A percentile compares a stretch with the other conserved stretches of the same genome.
Conservation (phyloP, 2,329 filamentous ascomycete genomes). For the Hypoxylon sp. region DNA sequence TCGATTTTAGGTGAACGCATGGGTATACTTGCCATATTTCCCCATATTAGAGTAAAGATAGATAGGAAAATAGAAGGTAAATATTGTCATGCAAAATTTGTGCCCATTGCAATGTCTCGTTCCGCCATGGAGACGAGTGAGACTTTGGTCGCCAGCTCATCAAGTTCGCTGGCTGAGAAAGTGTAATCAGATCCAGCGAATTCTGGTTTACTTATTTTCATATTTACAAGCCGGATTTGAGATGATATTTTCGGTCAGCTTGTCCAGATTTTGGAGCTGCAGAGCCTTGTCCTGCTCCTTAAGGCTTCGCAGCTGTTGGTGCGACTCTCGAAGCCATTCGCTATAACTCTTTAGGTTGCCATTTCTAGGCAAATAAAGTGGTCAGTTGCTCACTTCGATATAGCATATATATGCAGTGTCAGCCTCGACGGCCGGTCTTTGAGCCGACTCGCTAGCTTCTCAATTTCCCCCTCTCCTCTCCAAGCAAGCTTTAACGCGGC, state of each 20-base stretch:
- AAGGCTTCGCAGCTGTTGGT: slow-evolving; percentile 2
- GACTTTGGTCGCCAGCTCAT: slow-evolving; percentile 5
- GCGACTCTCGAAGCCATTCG: slow-evolving; percentile 15
- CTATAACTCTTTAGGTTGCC: slow-evolving; percentile 2
- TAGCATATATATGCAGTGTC: slow-evolving; percentile 19
- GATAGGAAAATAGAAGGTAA: slow-evolving; percentile 5
- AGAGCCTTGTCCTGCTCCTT: slow-evolving; percentile 7
- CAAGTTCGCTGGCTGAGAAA: slow-evolving; percentile 6
- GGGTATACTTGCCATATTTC: slow-evolving; percentile 1
- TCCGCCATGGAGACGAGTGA: slow-evolving; percentile 10
- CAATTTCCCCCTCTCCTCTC: slow-evolving; percentile 24
- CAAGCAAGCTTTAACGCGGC: slow-evolving; percentile 20
- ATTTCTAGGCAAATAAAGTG: background rate
- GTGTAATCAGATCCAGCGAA: background rate
- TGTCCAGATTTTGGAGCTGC: slow-evolving; percentile 10
- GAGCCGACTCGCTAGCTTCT: slow-evolving; percentile 8
- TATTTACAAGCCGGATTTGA: slow-evolving; percentile 7
- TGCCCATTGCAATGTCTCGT: slow-evolving; percentile 8
- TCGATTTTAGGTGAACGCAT: slow-evolving; percentile 2
- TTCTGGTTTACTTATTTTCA: background rate
- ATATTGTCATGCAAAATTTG: background rate
- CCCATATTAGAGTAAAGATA: slow-evolving; percentile 4
- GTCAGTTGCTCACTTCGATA: slow-evolving; percentile 18
- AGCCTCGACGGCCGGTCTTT: slow-evolving; percentile 10
- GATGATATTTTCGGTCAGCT: slow-evolving; percentile 12